Conservation (phyloP, 306 rosid genomes). For the Vigna unguiculata region DNA sequence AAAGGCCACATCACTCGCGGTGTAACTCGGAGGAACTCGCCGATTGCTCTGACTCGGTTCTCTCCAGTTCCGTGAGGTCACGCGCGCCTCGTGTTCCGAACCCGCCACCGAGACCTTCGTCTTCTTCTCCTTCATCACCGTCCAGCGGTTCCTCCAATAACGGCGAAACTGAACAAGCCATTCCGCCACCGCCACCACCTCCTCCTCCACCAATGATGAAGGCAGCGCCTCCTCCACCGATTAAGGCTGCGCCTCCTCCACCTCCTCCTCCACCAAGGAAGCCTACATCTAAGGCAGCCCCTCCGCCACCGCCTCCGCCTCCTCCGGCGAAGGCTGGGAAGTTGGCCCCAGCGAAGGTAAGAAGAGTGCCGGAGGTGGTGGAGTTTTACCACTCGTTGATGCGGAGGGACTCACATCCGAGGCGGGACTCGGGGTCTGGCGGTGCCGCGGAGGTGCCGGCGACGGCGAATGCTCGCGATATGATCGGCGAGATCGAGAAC, state of each 20-base stretch:
- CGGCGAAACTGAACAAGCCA: conserved; percentile 44
- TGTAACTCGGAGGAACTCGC: conserved; percentile 84
- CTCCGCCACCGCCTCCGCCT: conserved; percentile 81
- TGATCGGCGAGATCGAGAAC: conserved; percentile 99
- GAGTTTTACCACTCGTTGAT: conserved; percentile 96
- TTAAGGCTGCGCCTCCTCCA: conserved; percentile 43
- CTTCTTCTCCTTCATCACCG: conserved; percentile 48
- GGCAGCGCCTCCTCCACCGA: conserved; percentile 70
- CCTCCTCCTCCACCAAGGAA: conserved; percentile 51
- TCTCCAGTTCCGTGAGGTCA: conserved; percentile 60
- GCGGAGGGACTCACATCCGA: conserved; percentile 79
- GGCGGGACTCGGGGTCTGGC: conserved; percentile 64
- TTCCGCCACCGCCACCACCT: conserved; percentile 47
- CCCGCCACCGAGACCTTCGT: conserved; percentile 83
- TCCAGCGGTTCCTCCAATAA: conserved; percentile 31
- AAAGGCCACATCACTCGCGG: conserved; percentile 68
- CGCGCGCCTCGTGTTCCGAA: conserved; percentile 91
- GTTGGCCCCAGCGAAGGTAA: conserved; percentile 67
- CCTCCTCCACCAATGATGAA: conserved; percentile 28
- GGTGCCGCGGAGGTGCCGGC: conserved; percentile 56
- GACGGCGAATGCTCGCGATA: conserved; percentile 84
- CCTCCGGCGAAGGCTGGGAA: conserved; percentile 66
- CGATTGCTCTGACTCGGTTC: conserved; percentile 59
- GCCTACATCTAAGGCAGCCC: conserved; percentile 48
- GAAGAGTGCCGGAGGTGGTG: conserved; percentile 91